These are phyloP conservation scores for Sporothrix phasma DNA, from an alignment of 2,329 filamentous ascomycete species.

Conservation along the genomic window DNA sequence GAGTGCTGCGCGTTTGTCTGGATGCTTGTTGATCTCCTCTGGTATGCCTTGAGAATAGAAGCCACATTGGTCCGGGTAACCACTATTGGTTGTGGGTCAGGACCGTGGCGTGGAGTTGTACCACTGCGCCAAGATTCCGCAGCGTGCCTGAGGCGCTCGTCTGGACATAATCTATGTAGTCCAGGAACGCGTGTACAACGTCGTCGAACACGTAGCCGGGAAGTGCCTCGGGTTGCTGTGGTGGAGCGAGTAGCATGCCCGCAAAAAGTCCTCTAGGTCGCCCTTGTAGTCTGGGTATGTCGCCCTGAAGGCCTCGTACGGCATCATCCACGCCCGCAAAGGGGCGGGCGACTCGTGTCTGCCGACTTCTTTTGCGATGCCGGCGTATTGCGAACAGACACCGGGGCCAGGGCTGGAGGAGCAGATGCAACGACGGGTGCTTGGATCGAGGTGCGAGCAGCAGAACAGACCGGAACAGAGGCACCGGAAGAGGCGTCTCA, in stretches of 20 bases:
- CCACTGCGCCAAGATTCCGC: constrained; percentile 29
- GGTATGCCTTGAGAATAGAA: constrained; percentile 16
- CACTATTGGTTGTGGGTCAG: constrained; percentile 24
- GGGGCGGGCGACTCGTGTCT: not conserved
- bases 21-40: constrained; percentile 6
- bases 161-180: constrained; percentile 34
- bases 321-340: constrained; percentile 15
- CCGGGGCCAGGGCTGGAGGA: not conserved
- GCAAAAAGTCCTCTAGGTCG: constrained; percentile 33
- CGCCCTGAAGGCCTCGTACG: constrained; percentile 30
- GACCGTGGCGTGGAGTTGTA: constrained; percentile 25
- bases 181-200: constrained; percentile 37
- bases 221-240: constrained; percentile 28
- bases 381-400: not conserved
- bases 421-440: not conserved
- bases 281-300: constrained; percentile 37
- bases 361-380: not conserved
- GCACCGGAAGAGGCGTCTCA: not conserved
- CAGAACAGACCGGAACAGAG: no score
- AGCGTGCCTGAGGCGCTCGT: not conserved
- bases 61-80: constrained; percentile 16
- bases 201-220: constrained; percentile 42
- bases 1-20: not conserved
- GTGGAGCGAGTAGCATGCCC: constrained; percentile 34
- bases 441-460: not conserved